Evolutionary conservation across 768 basidiomycete genomes (phyloP).

Genomic region (Guyanaporus albipodus): DNA sequence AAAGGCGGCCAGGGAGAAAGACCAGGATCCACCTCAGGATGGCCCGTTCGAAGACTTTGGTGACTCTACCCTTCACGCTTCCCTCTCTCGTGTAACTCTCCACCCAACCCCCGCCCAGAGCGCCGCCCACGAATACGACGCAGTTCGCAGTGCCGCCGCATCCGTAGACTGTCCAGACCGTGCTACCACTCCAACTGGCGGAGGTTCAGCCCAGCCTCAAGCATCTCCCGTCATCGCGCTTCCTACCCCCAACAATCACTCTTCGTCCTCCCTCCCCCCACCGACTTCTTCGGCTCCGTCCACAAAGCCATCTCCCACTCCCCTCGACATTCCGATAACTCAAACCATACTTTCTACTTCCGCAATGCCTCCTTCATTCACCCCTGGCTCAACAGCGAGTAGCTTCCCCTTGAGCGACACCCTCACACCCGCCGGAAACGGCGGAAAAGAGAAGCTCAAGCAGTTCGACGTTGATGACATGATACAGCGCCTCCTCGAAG

Average conservation of each 20-base stretch:
- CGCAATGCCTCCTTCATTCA: conserved; percentile 42
- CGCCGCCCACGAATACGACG: conserved; percentile 33
- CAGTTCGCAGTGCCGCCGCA: conserved; percentile 32
- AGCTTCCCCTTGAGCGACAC: conserved; percentile 38
- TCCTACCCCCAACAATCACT: conserved; percentile 37
- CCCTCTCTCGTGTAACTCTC: conserved; percentile 44
- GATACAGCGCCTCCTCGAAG: conserved; percentile 93
- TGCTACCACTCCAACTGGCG: conserved; percentile 37
- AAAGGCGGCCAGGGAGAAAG: conserved; percentile 68
- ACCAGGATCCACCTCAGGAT: conserved; percentile 47
- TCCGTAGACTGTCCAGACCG: conserved; percentile 32
- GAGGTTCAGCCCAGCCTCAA: conserved; percentile 34
- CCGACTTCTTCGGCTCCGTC: conserved; percentile 12
- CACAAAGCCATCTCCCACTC: conserved; percentile 44
- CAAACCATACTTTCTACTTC: conserved; percentile 84
- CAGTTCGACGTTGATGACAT: conserved; percentile 95
- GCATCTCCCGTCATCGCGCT: conserved; percentile 31
- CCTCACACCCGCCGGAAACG: conserved; percentile 31
- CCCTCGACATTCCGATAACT: conserved; percentile 75
- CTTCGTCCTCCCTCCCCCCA: conserved; percentile 33
- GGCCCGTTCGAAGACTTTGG: conserved; percentile 38
- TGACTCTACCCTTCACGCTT: conserved; percentile 36
- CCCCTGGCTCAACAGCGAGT: conserved; percentile 47
- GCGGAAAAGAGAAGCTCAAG: conserved; percentile 56
- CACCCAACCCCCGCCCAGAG: conserved; percentile 39